Percentiles rank a stretch among this genome's conserved stretches.
Evolutionary conservation across 2,329 filamentous ascomycete genomes (phyloP).

Genomic region (Trichoderma sp.): DNA sequence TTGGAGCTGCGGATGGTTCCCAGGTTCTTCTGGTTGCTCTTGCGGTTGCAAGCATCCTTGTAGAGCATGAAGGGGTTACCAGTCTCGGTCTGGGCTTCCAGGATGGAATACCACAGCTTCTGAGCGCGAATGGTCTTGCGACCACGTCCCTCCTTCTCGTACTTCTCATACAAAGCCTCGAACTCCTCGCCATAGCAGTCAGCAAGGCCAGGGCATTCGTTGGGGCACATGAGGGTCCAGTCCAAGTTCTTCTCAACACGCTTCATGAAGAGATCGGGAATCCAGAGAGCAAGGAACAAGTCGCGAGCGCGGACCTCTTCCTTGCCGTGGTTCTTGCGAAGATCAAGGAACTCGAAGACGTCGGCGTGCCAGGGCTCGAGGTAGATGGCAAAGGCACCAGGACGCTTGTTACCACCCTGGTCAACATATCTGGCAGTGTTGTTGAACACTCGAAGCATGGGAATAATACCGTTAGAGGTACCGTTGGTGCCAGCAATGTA

Average conservation of each 20-base stretch:
- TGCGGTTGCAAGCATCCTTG: conserved; percentile 97
- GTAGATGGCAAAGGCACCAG: conserved; percentile 97
- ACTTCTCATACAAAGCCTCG: conserved; percentile 88
- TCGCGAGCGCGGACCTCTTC: conserved; percentile 96
- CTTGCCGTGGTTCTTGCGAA: conserved; percentile 99
- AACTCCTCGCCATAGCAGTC: conserved; percentile 98
- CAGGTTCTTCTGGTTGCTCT: conserved; percentile 99
- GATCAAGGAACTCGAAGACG: conserved; percentile 94
- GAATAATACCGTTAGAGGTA: conserved; percentile 94
- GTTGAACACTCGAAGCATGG: conserved; percentile 98
- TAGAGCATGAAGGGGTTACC: conserved; percentile 99
- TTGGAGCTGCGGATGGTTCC: conserved; percentile 98
- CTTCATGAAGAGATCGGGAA: conserved; percentile 99
- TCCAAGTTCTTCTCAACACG: conserved; percentile 94
- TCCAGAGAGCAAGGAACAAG: conserved; percentile 97
- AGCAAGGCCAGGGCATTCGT: conserved; percentile 90
- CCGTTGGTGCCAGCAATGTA: conserved; percentile 99
- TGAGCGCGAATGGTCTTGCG: conserved; percentile 92
- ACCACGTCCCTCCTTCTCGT: conserved; percentile 83
- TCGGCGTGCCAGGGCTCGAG: conserved; percentile 98
- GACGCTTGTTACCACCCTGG: conserved; percentile 98
- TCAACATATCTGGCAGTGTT: conserved; percentile 99
- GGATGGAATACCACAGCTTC: conserved; percentile 98
- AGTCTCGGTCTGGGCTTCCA: conserved; percentile 98
- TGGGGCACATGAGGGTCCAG: conserved; percentile 98